Evolutionary conservation across 1,139 yeast species (phyloP).

Genomic region (Scheffersomyces titani): DNA sequence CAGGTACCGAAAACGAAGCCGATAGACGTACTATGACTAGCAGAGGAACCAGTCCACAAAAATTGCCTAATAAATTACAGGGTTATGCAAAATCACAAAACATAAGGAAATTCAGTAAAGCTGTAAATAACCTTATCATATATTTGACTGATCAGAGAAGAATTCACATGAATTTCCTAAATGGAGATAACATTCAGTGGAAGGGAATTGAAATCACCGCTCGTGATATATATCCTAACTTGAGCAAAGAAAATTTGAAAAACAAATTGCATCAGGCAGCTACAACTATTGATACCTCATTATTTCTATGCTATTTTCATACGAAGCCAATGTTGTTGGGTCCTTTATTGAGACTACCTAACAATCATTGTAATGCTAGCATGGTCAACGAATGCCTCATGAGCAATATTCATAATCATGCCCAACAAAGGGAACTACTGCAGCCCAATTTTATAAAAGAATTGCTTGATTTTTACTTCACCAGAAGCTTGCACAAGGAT

Average conservation of each 20-base stretch:
- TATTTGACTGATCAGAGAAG: conserved; percentile 59
- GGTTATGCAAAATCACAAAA: conserved; percentile 21
- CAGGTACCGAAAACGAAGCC: conserved; percentile 27
- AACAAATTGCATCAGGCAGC: conserved; percentile 33
- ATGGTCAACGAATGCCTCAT: conserved; percentile 60
- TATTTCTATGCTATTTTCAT: conserved; percentile 72
- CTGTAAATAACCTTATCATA: conserved; percentile 55
- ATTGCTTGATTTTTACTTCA: conserved; percentile 75
- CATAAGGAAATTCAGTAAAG: conserved; percentile 33
- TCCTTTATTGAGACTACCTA: conserved; percentile 72
- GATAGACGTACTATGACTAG: conserved; percentile 9
- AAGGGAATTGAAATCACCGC: conserved; percentile 45
- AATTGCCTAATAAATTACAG: background rate
- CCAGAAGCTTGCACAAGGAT: conserved; percentile 60
- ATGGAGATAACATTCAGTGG: conserved; percentile 42
- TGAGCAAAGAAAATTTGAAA: conserved; percentile 9
- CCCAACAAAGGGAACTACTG: conserved; percentile 19
- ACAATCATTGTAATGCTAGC: conserved; percentile 69
- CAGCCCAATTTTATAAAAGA: conserved; percentile 60
- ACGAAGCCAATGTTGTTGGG: conserved; percentile 75
- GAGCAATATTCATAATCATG: conserved; percentile 26
- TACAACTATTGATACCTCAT: conserved; percentile 69
- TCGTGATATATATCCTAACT: conserved; percentile 36
- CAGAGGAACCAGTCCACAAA: conserved; percentile 3
- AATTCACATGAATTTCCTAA: conserved; percentile 40